Conservation (phyloP, 306 rosid species). For the Citrullus mucosospermus region DNA sequence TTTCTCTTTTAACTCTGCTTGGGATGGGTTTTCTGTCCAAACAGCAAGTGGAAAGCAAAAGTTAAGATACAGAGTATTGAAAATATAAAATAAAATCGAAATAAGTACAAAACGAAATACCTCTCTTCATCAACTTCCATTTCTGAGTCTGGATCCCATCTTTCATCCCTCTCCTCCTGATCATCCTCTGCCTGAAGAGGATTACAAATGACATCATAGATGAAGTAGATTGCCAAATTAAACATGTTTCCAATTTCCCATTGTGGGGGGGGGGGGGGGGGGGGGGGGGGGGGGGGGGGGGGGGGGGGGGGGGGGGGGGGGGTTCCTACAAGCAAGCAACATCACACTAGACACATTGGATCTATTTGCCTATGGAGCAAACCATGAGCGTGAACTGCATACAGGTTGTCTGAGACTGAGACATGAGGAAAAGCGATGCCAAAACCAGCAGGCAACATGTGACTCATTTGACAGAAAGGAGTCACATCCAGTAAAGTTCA, state of each 20-base stretch:
- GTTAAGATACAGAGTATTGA: slow-evolving; percentile 2
- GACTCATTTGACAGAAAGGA: neutral
- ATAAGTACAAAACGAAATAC: slow-evolving; percentile 25
- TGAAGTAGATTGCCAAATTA: neutral
- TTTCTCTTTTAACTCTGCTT: slow-evolving; percentile 62
- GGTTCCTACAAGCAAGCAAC: neutral
- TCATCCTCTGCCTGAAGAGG: slow-evolving; percentile 54
- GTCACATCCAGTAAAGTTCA: neutral
- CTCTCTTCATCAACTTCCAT: slow-evolving; percentile 56
- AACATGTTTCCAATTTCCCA: neutral
- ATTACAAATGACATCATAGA: neutral
- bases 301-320: no score
- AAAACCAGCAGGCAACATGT: neutral
- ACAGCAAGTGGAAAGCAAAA: slow-evolving; percentile 16
- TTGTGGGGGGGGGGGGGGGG: no score
- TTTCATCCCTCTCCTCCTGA: slow-evolving; percentile 43
- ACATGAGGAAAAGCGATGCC: neutral
- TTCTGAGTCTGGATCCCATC: slow-evolving; percentile 61
- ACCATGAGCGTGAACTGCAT: neutral
- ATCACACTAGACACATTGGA: neutral
- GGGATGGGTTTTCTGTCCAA: slow-evolving; percentile 31
- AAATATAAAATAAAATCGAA: slow-evolving; percentile 5
- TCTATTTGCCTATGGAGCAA: neutral
- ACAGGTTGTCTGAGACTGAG: neutral
- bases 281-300: no score